These are phyloP conservation scores for Apiospora aurea DNA, from an alignment of 2,329 filamentous ascomycete species.

Conservation along the genomic window DNA sequence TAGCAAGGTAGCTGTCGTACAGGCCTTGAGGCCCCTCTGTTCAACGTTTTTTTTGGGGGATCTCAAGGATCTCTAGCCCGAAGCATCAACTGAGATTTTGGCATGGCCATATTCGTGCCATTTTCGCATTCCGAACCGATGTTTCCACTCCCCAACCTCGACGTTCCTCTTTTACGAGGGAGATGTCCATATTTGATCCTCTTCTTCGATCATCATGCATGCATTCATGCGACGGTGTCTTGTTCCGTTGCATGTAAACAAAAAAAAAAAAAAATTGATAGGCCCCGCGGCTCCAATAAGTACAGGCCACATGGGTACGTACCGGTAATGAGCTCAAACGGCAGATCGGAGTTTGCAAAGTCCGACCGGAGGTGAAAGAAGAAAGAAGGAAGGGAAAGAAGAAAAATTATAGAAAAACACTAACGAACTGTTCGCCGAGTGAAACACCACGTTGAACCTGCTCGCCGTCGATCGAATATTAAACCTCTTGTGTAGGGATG, in stretches of 20 bases:
- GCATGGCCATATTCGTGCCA: neutral
- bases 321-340: neutral
- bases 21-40: neutral
- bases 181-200: neutral
- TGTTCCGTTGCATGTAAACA: slow-evolving; percentile 4
- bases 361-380: neutral
- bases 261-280: neutral
- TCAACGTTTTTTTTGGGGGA: slow-evolving; percentile 2
- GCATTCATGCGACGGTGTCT: slow-evolving; percentile 6
- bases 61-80: slow-evolving; percentile 1
- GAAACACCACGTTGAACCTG: neutral
- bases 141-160: slow-evolving; percentile 10
- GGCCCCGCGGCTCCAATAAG: neutral
- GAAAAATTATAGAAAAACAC: neutral
- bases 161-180: neutral
- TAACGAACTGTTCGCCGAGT: slow-evolving; percentile 2
- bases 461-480: slow-evolving; percentile 1
- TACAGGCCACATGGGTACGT: neutral
- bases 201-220: neutral
- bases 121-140: neutral
- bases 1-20: neutral
- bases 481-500: neutral
- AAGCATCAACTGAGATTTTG: neutral
- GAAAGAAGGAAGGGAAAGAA: neutral
- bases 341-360: neutral